These are phyloP conservation scores for Penicillium sp. DNA, from an alignment of 2,329 filamentous ascomycete species.

Conservation along the genomic window DNA sequence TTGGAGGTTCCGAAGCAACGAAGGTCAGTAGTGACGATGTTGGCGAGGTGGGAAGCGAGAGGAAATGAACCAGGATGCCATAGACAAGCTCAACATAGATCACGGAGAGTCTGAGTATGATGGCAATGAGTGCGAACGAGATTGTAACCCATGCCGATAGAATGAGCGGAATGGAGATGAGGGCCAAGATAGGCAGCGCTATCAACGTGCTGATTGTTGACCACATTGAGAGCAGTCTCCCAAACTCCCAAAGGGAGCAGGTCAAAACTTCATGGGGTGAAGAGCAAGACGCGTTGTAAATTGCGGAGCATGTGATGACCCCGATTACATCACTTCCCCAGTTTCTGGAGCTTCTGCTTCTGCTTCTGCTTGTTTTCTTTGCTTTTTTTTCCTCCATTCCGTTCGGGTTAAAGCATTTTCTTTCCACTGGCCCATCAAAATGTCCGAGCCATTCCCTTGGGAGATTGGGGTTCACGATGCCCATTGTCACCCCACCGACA, in stretches of 20 bases:
- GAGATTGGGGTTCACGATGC: slow-evolving; percentile 63
- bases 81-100: slow-evolving; percentile 65
- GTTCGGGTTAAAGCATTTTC: background rate
- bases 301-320: slow-evolving; percentile 10
- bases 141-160: slow-evolving; percentile 66
- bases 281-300: background rate
- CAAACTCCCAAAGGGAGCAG: background rate
- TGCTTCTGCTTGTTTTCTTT: background rate
- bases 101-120: slow-evolving; percentile 61
- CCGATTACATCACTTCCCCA: slow-evolving; percentile 6
- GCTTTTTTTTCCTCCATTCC: background rate
- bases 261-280: background rate
- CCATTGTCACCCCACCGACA: slow-evolving; percentile 68
- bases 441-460: slow-evolving; percentile 55
- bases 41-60: slow-evolving; percentile 40
- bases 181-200: slow-evolving; percentile 62
- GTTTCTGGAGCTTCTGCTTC: background rate
- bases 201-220: slow-evolving; percentile 41
- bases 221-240: slow-evolving; percentile 28
- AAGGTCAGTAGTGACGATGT: slow-evolving; percentile 33
- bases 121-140: slow-evolving; percentile 60
- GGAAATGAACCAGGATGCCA: slow-evolving; percentile 58
- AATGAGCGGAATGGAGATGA: slow-evolving; percentile 64
- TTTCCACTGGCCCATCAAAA: background rate
- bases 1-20: slow-evolving; percentile 29